Evolutionary conservation across 164 flowering plant genomes (phyloP).

Genomic region (Akebia trifoliata): DNA sequence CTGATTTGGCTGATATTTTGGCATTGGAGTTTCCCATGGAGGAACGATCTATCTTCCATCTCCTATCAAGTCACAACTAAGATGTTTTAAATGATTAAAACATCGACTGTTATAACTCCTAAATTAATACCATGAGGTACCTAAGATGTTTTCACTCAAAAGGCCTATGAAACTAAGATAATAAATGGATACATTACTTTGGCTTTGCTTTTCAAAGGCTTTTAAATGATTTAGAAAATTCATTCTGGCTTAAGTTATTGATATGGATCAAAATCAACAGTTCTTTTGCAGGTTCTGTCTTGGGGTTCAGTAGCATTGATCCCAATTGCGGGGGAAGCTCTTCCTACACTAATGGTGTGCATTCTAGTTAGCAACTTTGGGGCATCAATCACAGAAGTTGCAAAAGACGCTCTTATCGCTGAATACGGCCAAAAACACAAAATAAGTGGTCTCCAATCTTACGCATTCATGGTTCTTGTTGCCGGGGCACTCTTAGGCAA

Average conservation of each 20-base stretch:
- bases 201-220: not conserved
- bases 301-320: slow-evolving; percentile 69
- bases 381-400: slow-evolving; percentile 84
- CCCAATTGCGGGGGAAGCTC: slow-evolving; percentile 44
- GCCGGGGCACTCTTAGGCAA: slow-evolving; percentile 79
- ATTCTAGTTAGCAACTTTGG: slow-evolving; percentile 80
- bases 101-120: no score
- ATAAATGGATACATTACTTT: not conserved
- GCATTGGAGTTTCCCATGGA: no score
- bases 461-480: slow-evolving; percentile 74
- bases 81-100: no score
- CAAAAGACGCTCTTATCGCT: slow-evolving; percentile 81
- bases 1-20: no score
- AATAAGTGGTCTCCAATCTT: slow-evolving; percentile 67
- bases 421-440: slow-evolving; percentile 61
- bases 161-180: not conserved
- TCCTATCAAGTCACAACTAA: no score
- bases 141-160: not conserved
- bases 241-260: slow-evolving; percentile 7
- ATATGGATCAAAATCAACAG: slow-evolving; percentile 33
- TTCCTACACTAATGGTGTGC: slow-evolving; percentile 55
- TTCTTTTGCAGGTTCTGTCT: slow-evolving; percentile 66
- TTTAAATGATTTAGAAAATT: not conserved
- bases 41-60: no score
- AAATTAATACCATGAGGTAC: no score